These are phyloP conservation scores for Penicillium chermesinum DNA, from an alignment of 495 filamentous ascomycete species.

Conservation along the genomic window DNA sequence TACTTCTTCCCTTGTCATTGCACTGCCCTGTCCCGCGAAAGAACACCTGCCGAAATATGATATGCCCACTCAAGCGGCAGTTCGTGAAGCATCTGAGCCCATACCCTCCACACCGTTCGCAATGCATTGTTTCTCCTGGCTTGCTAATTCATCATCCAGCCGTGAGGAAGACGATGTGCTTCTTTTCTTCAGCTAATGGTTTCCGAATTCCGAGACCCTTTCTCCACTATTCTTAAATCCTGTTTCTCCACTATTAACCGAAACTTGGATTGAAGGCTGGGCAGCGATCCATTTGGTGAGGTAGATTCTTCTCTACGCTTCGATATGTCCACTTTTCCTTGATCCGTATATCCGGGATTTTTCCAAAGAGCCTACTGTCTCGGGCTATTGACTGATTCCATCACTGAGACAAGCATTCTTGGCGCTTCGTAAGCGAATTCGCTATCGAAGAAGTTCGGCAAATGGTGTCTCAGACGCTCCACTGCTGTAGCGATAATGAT, in stretches of 20 bases:
- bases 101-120: too few relatives aligned
- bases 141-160: too few relatives aligned
- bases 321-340: neutral
- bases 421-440: neutral
- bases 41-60: too few relatives aligned
- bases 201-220: too few relatives aligned
- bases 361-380: slow-evolving; percentile 1
- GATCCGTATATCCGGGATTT: neutral
- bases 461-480: neutral
- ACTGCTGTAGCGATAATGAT: neutral
- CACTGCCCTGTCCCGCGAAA: too few relatives aligned
- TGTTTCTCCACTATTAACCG: neutral
- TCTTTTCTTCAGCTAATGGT: too few relatives aligned
- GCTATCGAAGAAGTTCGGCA: neutral
- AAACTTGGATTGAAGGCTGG: neutral
- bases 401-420: neutral
- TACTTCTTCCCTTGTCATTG: too few relatives aligned
- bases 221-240: neutral
- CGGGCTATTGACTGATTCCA: slow-evolving; percentile 1
- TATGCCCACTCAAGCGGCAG: too few relatives aligned
- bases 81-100: too few relatives aligned
- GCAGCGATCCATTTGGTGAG: neutral
- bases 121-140: too few relatives aligned
- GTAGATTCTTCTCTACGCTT: neutral
- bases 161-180: too few relatives aligned